Evolutionary conservation across 2,329 filamentous ascomycete genomes (phyloP).

Genomic region (Leptographium lundbergii): DNA sequence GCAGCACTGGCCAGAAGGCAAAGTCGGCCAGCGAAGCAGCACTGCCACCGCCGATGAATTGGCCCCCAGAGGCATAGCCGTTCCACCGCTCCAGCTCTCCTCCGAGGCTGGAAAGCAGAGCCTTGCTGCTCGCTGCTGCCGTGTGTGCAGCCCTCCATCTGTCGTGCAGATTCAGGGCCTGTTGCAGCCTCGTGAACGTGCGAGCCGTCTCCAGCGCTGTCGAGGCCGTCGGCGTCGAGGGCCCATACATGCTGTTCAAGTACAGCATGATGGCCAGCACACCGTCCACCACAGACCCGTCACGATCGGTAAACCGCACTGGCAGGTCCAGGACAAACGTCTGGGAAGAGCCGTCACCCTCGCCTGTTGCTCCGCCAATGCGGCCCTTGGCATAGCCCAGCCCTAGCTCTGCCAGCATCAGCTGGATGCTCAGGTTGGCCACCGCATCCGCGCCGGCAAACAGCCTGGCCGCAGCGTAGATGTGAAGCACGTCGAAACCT

Average conservation of each 20-base stretch:
- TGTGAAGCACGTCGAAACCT: conserved; percentile 76
- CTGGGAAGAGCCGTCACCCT: conserved; percentile 11
- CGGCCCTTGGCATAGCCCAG: conserved; percentile 35
- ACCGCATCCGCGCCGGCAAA: conserved; percentile 35
- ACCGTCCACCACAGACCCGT: conserved; percentile 33
- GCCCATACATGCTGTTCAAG: conserved; percentile 40
- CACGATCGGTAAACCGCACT: conserved; percentile 42
- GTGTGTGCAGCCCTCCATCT: conserved; percentile 18
- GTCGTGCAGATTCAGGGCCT: conserved; percentile 24
- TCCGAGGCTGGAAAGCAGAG: conserved; percentile 13
- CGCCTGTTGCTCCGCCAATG: conserved; percentile 18
- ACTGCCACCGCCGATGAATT: conserved; percentile 30
- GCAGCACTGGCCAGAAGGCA: conserved; percentile 42
- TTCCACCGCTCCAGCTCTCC: conserved; percentile 29
- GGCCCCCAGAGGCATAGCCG: conserved; percentile 18
- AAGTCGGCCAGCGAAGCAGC: conserved; percentile 36
- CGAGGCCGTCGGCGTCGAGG: conserved; percentile 13
- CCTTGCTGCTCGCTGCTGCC: neutral
- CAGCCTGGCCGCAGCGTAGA: conserved; percentile 37
- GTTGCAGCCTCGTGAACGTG: conserved; percentile 29
- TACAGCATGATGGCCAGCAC: conserved; percentile 45
- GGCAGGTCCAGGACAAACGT: conserved; percentile 1
- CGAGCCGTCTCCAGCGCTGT: conserved; percentile 19
- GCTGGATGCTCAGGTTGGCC: conserved; percentile 34
- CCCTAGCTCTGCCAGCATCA: conserved; percentile 37